These are phyloP conservation scores for Cucurbitaria berberidis DNA, from an alignment of 2,329 filamentous ascomycete species.

Conservation along the genomic window DNA sequence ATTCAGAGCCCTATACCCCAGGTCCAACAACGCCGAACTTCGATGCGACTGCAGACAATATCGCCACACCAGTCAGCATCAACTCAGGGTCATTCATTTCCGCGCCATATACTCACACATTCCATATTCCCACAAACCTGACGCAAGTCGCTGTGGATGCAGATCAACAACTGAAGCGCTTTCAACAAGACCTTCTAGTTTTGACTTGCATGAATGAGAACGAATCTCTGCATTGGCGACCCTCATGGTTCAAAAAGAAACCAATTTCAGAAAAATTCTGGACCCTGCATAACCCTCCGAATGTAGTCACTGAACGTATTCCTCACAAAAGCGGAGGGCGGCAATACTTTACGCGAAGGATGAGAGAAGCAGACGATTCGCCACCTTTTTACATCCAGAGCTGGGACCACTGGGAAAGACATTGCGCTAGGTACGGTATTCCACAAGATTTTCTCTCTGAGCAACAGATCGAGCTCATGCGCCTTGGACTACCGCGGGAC, in stretches of 20 bases:
- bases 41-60: neutral
- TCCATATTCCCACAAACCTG: constrained; percentile 6
- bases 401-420: constrained; percentile 29
- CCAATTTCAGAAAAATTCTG: constrained; percentile 14
- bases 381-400: constrained; percentile 26
- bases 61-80: neutral
- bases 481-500: constrained; percentile 17
- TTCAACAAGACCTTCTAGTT: constrained; percentile 36
- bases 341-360: constrained; percentile 29
- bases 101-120: neutral
- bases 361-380: constrained; percentile 21
- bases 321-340: neutral
- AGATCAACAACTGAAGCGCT: constrained; percentile 18
- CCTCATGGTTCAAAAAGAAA: constrained; percentile 30
- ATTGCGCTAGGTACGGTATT: constrained; percentile 30
- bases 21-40: neutral
- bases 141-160: constrained; percentile 23
- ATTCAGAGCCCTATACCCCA: constrained; percentile 6
- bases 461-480: constrained; percentile 26
- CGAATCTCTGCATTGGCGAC: constrained; percentile 36
- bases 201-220: constrained; percentile 37
- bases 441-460: constrained; percentile 33
- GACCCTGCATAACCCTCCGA: constrained; percentile 39
- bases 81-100: neutral
- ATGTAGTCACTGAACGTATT: constrained; percentile 35